Base-by-base conservation (phyloP, 2,329 filamentous ascomycete genomes). In the Westerdykella sp. region DNA sequence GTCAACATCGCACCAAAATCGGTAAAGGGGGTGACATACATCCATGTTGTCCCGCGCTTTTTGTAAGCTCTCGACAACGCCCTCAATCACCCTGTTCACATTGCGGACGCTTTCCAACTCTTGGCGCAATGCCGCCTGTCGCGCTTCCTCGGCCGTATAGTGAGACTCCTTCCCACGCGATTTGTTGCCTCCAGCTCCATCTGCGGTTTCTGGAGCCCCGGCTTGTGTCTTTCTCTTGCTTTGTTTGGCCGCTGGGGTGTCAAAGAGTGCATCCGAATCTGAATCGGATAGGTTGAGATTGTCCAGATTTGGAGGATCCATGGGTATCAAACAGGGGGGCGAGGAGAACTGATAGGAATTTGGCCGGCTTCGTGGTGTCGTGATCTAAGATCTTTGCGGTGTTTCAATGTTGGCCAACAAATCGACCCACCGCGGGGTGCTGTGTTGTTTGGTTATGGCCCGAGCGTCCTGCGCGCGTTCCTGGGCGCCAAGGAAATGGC, bases 11-110 rank as follows among this genome's bases (percentile, higher is more conserved):
- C 13, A 22, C 16, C n/a, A 25, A 14, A 4, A 22, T 12, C 13
- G 38, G 21, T n/a, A n/a, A 22, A 31, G 22, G 22, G 31, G 44
- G 4, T 15, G 9, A 54, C 75, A 44, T 71, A 86, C 84, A 57
- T 80, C 74, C 86, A 93, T 93, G 66, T 90, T 90, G 43, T 76
- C 78, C 58, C 81, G 84, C 18, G 85, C 83, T 49, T 80, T 80
- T 53, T 85, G 79, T 16, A 93, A 71, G 35, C 83, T 87, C 25
- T 77, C 76, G 21, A 89, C 77, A 22, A 90, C 80, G 16, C 79
- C 80, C 64, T 96, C 88, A 47, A 98, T 87, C 34, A 89, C 84
- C 55, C 83, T 78, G 68, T 98, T 98, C 62, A 97, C 86, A 54
- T 84, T 84, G 45, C 84, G 81, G 25, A 98, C 83, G 38, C 83